Evolutionary conservation across 768 basidiomycete species (phyloP).

Genomic region (Lactifluus rugatus): DNA sequence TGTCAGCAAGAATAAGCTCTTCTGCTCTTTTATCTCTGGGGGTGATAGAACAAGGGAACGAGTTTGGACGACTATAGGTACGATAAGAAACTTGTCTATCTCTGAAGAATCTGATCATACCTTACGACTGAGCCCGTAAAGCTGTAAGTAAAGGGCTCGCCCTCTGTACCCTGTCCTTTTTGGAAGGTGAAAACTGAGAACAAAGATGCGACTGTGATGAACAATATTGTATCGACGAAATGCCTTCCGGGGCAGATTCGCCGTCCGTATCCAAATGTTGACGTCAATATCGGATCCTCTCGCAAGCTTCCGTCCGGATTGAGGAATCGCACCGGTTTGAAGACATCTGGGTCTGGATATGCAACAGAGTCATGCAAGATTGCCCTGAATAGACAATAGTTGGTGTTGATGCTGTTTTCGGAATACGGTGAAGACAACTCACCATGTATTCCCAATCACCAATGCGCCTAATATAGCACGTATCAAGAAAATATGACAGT

Average conservation of each 20-base stretch:
- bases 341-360: conserved; percentile 4
- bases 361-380: not conserved
- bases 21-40: conserved; percentile 5
- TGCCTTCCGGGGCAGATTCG: conserved; percentile 20
- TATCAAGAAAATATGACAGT: not conserved
- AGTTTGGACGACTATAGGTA: not conserved
- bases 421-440: not conserved
- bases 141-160: not conserved
- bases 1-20: not conserved
- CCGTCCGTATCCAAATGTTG: conserved; percentile 20
- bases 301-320: not conserved
- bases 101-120: not conserved
- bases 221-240: not conserved
- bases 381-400: not conserved
- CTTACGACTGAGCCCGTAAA: not conserved
- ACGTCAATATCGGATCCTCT: not conserved
- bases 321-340: conserved; percentile 8
- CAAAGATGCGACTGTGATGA: conserved; percentile 4
- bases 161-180: not conserved
- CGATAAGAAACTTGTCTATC: not conserved
- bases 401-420: not conserved
- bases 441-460: conserved; percentile 4
- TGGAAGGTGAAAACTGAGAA: conserved; percentile 4
- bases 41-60: not conserved
- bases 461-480: not conserved